Conservation (phyloP, 371 early-diverging fungal species). For the Blakeslea trispora region DNA sequence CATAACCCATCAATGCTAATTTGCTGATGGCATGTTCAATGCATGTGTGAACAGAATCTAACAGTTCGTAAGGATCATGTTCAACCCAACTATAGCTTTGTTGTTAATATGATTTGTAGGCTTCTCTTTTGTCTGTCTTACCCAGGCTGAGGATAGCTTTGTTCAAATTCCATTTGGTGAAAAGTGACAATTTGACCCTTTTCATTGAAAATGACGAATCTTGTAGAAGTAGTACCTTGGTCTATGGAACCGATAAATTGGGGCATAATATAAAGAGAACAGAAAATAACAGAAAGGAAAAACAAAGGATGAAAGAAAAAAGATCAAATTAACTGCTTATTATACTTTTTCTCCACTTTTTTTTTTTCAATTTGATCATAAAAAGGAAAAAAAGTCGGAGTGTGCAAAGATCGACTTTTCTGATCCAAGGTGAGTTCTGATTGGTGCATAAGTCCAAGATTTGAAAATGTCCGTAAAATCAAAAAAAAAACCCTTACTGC, state of each 20-base stretch:
- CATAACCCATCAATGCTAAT: slow-evolving; percentile 62
- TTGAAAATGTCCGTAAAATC: neutral
- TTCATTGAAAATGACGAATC: slow-evolving; percentile 88
- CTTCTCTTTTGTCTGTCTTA: slow-evolving; percentile 23
- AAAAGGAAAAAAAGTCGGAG: neutral
- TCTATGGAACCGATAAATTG: slow-evolving; percentile 85
- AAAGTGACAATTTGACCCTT: slow-evolving; percentile 69
- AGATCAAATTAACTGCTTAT: neutral
- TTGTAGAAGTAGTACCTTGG: slow-evolving; percentile 91
- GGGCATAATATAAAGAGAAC: slow-evolving; percentile 15
- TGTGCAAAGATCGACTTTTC: neutral
- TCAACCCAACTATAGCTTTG: slow-evolving; percentile 76
- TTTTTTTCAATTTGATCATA: neutral
- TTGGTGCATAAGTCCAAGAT: neutral
- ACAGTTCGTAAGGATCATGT: slow-evolving; percentile 82
- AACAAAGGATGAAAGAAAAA: neutral
- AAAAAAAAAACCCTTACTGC: neutral
- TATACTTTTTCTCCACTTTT: slow-evolving; percentile 8
- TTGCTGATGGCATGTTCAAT: slow-evolving; percentile 70
- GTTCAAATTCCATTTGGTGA: slow-evolving; percentile 82
- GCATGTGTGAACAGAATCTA: slow-evolving; percentile 72
- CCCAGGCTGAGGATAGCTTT: slow-evolving; percentile 79
- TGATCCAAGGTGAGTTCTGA: neutral
- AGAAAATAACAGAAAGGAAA: slow-evolving; percentile 2
- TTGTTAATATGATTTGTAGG: neutral